Base-by-base conservation (phyloP, 345 rosid genomes). In the Hirschfeldia incana region DNA sequence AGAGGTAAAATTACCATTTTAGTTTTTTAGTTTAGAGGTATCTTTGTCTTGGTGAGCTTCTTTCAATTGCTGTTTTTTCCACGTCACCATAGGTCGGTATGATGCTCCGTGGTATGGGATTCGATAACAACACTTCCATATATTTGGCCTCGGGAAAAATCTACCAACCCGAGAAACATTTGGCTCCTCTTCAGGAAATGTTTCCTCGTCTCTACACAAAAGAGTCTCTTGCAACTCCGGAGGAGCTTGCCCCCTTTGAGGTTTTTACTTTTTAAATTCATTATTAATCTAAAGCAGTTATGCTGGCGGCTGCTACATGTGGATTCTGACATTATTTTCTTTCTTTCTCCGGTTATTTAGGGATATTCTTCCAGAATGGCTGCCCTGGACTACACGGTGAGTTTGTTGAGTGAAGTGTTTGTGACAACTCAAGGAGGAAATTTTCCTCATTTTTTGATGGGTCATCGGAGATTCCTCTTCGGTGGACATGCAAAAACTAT, bases 21-120 rank as follows among this genome's bases (percentile, higher is more conserved):
- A 62, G 53, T 79, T 60, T 15, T 4, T 16, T 12, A 51, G 28
- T 12, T 69, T 34, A 29, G 32, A 16, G 27, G 66, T 30, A 59
- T 37, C 21, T 21, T 30, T 67, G 12, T 29, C 37, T 39, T 42
- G 46, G 10, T 72, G 61, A 58, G 71, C 21, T 21, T 21, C 55
- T 76, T 76, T 10, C 29, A 55, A 33, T 21, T 29, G 75, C 65
- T 57, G 59, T 76, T 69, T 74, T 80, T 89, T 85, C 82, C 66
- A 69, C 70, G 94, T 89, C 85, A 87, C 85, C 82, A 83, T 86
- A 94, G 99, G 98, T 95, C 5, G 98, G 98, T 75, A 83, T 95
- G 93, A 87, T 95, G 92, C 89, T 95, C 37, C 91, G 92, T 53
- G 98, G 97, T 78, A 95, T 95, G 98, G 99, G 99, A 83, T 95